These are phyloP conservation scores for Triticum aestivum DNA, from an alignment of 176 grass and related monocot species.

Conservation along the genomic window IWGSC_CS_RefSeq_v2.1 NC_057795.1:136457609-136458108, in stretches of 20 bases:
- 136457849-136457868: background rate
- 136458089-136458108: background rate
- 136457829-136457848: background rate
- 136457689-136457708: background rate
- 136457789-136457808: background rate
- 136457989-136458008: background rate
- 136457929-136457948: rapidly evolving
- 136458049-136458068: background rate
- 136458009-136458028: background rate
- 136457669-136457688: rapidly evolving
- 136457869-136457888: background rate
- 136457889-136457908: background rate
- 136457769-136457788: slow-evolving; percentile 1
- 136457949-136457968: background rate
- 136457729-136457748: background rate
- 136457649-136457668: background rate
- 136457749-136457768: background rate
- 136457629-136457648: background rate
- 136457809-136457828: background rate
- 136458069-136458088: background rate
- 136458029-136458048: background rate
- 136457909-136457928: background rate
- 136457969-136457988: background rate
- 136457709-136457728: background rate
- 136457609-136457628: background rate